Percentiles rank a stretch among this genome's conserved stretches.
phyloP scores from a whole-genome alignment of 305 asterid species.

The Vinca major region DNA sequence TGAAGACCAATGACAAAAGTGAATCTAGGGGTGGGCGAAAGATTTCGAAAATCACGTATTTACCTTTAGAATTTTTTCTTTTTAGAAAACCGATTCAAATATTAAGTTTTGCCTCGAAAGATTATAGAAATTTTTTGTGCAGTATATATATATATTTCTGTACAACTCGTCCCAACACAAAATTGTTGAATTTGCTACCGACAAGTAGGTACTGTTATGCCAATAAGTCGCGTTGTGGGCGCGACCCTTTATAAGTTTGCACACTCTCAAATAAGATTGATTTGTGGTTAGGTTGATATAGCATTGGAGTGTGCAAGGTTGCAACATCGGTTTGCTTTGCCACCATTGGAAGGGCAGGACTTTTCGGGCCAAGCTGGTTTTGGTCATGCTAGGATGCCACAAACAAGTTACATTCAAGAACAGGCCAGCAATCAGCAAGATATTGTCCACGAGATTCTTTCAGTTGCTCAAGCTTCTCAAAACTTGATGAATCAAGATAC shows the following conservation, averaged over 20 bases:
- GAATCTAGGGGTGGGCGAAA: too few species aligned
- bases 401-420: constrained; percentile 11
- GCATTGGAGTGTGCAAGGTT: constrained; percentile 42
- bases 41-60: too few species aligned
- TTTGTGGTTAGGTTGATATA: constrained; percentile 26
- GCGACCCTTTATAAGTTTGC: not conserved
- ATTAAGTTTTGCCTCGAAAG: too few species aligned
- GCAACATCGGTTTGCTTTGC: constrained; percentile 33
- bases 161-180: too few species aligned
- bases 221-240: too few species aligned
- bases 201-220: too few species aligned
- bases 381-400: constrained; percentile 12
- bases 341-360: constrained; percentile 37
- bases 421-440: constrained; percentile 20
- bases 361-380: constrained; percentile 23
- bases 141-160: too few species aligned
- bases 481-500: constrained; percentile 47
- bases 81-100: too few species aligned
- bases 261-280: not conserved
- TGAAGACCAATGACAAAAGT: too few species aligned
- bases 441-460: constrained; percentile 59
- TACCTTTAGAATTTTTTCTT: too few species aligned
- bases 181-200: too few species aligned
- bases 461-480: constrained; percentile 81
- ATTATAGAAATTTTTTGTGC: too few species aligned